Evolutionary conservation across 331 rosid genomes (phyloP).

Genomic region (Rosa hybrid): DNA sequence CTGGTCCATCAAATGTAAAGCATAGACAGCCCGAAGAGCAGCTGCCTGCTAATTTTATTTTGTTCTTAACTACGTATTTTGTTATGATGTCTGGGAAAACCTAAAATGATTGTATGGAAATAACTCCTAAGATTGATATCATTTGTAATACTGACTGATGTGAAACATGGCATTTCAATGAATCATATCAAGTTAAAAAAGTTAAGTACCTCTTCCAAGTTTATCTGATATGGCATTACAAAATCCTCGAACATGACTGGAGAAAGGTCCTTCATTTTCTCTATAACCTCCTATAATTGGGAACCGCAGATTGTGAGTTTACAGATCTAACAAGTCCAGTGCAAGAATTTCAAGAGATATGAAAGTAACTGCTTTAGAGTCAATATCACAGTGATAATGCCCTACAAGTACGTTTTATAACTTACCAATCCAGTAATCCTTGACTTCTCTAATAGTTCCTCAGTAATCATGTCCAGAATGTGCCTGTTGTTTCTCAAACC

Average conservation of each 20-base stretch:
- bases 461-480: constrained; percentile 69
- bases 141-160: background rate
- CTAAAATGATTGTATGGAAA: background rate
- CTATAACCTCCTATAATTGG: constrained; percentile 71
- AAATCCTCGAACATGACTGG: constrained; percentile 91
- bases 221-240: constrained; percentile 75
- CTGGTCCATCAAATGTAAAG: background rate
- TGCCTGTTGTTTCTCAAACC: constrained; percentile 80
- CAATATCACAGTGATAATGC: constrained; percentile 1
- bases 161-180: background rate
- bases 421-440: constrained; percentile 92
- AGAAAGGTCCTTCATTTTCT: constrained; percentile 65
- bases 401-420: constrained; percentile 15
- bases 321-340: constrained; percentile 13
- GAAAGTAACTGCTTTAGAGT: background rate
- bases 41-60: background rate
- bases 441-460: constrained; percentile 75
- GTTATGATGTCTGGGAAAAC: background rate
- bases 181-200: background rate
- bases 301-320: constrained; percentile 13
- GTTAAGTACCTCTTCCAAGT: constrained; percentile 67
- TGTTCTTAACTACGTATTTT: background rate
- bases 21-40: background rate
- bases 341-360: constrained; percentile 10
- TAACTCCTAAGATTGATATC: background rate